Evolutionary conservation across 1,284 basidiomycete species (phyloP), one percentile per base, ranked within the genome.

Genomic region (Austroboletus niveus): DNA sequence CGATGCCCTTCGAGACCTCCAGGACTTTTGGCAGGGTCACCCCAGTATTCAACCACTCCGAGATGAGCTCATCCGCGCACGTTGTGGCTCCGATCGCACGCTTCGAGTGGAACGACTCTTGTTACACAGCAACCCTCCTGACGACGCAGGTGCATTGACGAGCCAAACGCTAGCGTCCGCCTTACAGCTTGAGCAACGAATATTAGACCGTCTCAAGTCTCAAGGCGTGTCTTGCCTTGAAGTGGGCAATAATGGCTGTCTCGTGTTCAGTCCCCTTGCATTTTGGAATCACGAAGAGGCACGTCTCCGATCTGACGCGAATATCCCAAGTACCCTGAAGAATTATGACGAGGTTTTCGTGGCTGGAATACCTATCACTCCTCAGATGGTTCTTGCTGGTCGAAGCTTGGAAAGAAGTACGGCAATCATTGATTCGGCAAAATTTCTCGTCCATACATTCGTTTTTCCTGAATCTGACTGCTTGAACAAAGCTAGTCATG

Each of bases 81-180:
- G 83, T 54, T 91, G 91, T 61, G 81, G 82, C n/a, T 74, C 75
- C 51, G 84, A 85, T 39, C 78, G 82, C 43, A 84, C 87, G n/a
- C 70, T 92, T 17, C 84, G 90, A n/a, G 76, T 90, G 38, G 90
- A 93, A 63, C 81, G 87, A 42, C 74, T 93, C 43, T 71, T 93
- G 46, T 73, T 92, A 32, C 82, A 82, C 66, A 81, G 79, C 57
- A 73, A 77, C 8, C 69, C 73, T 3, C 65, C 70, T 7, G 79
- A 80, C 47, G 79, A 79, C 38, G 71, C 80, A 17, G 76, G 78
- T n/a, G 80, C 80, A 20, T 71, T 89, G 45, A 84, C 81, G 55
- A 76, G 76, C 43, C 73, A 77, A 54, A 84, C 84, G 10, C 72
- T 92, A 4, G 68, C 77, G 12, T 81, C 82, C 2, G 82, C 85